These are phyloP conservation scores for Ganoderma resinaceum DNA, from an alignment of 1,284 basidiomycete species.

Conservation along the genomic window DNA sequence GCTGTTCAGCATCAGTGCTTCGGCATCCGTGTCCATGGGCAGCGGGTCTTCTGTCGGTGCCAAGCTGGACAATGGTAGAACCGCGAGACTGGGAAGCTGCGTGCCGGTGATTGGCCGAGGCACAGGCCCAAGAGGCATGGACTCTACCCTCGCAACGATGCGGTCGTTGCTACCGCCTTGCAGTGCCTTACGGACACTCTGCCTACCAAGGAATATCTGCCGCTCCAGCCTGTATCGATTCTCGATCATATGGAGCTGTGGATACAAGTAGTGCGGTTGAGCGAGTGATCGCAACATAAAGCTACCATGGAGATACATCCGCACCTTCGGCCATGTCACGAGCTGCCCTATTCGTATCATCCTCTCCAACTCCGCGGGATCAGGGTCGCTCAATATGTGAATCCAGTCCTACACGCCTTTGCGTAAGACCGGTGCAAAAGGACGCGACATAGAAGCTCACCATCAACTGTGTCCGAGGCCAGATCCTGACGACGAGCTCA, in stretches of 20 bases:
- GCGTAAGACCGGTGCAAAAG: neutral
- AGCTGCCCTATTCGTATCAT: conserved; percentile 88
- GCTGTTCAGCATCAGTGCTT: conserved; percentile 47
- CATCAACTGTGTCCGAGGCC: conserved; percentile 82
- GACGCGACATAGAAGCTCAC: conserved; percentile 46
- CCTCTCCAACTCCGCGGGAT: conserved; percentile 77
- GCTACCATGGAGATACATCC: conserved; percentile 21
- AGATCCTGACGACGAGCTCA: conserved; percentile 70
- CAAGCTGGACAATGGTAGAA: conserved; percentile 35
- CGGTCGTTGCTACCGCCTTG: conserved; percentile 41
- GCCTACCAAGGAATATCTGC: conserved; percentile 84
- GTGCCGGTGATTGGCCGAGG: conserved; percentile 35
- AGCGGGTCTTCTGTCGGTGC: conserved; percentile 55
- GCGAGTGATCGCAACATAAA: neutral
- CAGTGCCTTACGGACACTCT: conserved; percentile 66
- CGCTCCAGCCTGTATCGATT: conserved; percentile 84
- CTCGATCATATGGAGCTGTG: conserved; percentile 88
- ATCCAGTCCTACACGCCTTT: conserved; percentile 74
- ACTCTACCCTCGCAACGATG: conserved; percentile 26
- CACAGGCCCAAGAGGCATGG: conserved; percentile 34
- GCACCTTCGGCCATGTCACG: conserved; percentile 96
- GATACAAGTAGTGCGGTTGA: neutral
- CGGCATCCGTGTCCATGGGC: conserved; percentile 64
- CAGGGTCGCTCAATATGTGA: conserved; percentile 84
- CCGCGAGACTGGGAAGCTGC: conserved; percentile 26